Base-by-base conservation (phyloP, 345 rosid species). In the Camelina neglecta region DNA sequence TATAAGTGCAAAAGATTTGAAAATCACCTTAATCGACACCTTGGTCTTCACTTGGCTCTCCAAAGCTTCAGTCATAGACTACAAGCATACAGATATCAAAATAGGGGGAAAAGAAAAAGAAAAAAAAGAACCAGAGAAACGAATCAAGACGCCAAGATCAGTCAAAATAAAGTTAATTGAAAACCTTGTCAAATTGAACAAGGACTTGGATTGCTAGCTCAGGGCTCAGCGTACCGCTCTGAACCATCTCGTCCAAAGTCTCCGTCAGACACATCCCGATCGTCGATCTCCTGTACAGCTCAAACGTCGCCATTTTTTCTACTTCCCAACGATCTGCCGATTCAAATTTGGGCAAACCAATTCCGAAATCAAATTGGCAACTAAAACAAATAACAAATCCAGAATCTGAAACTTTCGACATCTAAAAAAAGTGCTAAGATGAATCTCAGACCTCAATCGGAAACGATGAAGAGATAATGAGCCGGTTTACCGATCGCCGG, bases 31-130 rank as follows among this genome's bases (percentile, higher is more conserved):
- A 62, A 95, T 85, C 2, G 90, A 9, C 56, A 95, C 96, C 86
- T 95, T 94, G 87, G 88, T 92, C 87, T 92, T 94, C 87, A 92
- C 95, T 79, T 91, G 93, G 45, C 84, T 75, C 77, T 92, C 98
- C 82, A 94, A 78, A 31, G 97, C 97, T 78, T 92, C 99, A 69
- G 97, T 92, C 97, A 95, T 92, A 64, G 99, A 95, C 99, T 95
- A 75, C 42, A 60, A 64, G 18, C 49, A 38, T 71, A 31, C 12
- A 21, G 3, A 48, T 9, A 64, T 44, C 38, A 71, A 51, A 78
- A 49, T 29, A 12, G 49, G 31, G 8, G 5, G 15, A 48, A 45
- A 48, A 21, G 29, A 0, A 26, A 4, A 24, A 24, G 2, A 24
- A 24, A 35, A 7, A 11, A n/a, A 24, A 26, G 3, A 26, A 26